Base-by-base conservation (phyloP, 2,329 filamentous ascomycete species). In the Drechslerella dactyloides region DNA sequence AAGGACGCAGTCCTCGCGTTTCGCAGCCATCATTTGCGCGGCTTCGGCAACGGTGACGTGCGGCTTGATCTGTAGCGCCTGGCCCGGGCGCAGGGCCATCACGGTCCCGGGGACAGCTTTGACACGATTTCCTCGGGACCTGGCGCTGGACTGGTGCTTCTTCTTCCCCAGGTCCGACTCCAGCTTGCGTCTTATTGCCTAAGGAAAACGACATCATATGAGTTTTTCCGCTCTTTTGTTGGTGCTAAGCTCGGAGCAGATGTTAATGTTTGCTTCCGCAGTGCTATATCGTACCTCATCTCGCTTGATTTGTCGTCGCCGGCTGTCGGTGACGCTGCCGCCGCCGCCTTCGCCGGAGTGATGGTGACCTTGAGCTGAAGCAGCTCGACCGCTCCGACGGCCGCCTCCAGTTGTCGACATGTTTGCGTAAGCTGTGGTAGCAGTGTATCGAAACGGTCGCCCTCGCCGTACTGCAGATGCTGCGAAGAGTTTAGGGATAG, bases 91-190 rank as follows among this genome's bases (percentile, higher is more conserved):
- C 74, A 99, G 85, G 77, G 94, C 91, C 73, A 99, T 89, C 72
- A 99, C 94, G 64, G 93, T 97, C 76, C 94, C 94, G 1, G 94
- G 94, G 65, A 93, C 93, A 8, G 76, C 66, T 83, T 97, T 97
- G 79, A 33, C 27, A 33, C 93, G 90, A 73, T 89, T 90, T 78
- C 91, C 90, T 76, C 92, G 88, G 75, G 92, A 89, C 77, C 92
- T 89, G 11, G 37, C 56, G 76, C 86, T 85, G 75, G 88, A 87
- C 73, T 87, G 85, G 78, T 91, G 87, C 82, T 92, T 96, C 87
- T 97, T 97, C 84, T 97, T 97, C 85, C 87, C 96, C 82, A 99
- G 89, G 80, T 99, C 94, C 78, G 86, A 93, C 84, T 99, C 94
- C 84, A 99, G 89, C 84, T 97, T 97, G 78, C 88, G 88, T 78